phyloP scores from a whole-genome alignment of 495 filamentous ascomycete species.

The Hypoxylon trugodes region DNA sequence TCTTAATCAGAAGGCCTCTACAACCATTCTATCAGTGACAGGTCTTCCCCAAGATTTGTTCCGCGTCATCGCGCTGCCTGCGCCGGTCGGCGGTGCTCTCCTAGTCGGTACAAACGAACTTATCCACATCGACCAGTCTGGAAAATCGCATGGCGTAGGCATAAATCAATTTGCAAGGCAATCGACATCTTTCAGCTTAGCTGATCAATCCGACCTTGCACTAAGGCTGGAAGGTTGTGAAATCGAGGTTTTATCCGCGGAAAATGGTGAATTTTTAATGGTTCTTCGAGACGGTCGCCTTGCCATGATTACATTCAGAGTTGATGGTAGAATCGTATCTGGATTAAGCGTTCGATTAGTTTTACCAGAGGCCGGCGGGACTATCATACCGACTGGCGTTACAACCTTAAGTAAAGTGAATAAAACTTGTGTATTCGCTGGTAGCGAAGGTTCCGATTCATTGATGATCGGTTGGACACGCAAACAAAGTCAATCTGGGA shows the following conservation, averaged over 20 bases:
- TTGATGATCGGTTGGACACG: slow-evolving; percentile 80
- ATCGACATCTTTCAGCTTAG: slow-evolving; percentile 78
- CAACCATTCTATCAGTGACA: slow-evolving; percentile 84
- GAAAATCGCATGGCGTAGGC: slow-evolving; percentile 91
- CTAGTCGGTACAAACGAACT: slow-evolving; percentile 89
- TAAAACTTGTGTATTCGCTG: slow-evolving; percentile 79
- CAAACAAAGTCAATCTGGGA: slow-evolving; percentile 61
- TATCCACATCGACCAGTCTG: slow-evolving; percentile 95
- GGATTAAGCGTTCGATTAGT: slow-evolving; percentile 76
- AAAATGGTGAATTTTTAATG: slow-evolving; percentile 84
- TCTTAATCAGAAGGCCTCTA: slow-evolving; percentile 91
- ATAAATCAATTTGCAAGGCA: slow-evolving; percentile 88
- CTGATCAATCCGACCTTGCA: slow-evolving; percentile 82
- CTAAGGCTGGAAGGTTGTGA: slow-evolving; percentile 84
- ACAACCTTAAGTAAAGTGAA: slow-evolving; percentile 74
- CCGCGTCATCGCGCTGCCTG: slow-evolving; percentile 81
- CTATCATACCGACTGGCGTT: slow-evolving; percentile 67
- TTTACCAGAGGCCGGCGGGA: slow-evolving; percentile 64
- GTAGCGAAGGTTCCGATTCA: slow-evolving; percentile 85
- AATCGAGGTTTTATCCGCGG: slow-evolving; percentile 76
- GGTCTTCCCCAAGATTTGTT: slow-evolving; percentile 90
- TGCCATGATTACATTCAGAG: slow-evolving; percentile 78
- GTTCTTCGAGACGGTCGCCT: slow-evolving; percentile 79
- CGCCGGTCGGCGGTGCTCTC: slow-evolving; percentile 86
- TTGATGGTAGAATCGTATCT: slow-evolving; percentile 93